Base-by-base conservation (phyloP, 345 rosid species). In the Adansonia digitata region DNA sequence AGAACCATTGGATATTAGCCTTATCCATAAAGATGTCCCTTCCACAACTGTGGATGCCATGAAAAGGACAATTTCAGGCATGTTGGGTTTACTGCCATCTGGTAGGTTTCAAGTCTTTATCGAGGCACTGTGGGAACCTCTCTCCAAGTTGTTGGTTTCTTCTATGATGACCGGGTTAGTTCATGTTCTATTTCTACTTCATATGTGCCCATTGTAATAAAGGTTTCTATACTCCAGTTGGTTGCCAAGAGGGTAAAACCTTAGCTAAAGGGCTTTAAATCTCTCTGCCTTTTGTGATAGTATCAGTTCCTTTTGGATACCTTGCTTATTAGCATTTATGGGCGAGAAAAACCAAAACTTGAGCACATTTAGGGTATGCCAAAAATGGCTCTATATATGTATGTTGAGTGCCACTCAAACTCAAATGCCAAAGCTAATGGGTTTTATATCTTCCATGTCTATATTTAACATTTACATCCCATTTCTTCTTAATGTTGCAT, bases 151-250 rank as follows among this genome's bases (percentile, higher is more conserved):
- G 55, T 79, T 94, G 82, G 82, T 92, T 29, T 94, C 98, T 29
- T 94, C 98, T 27, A 91, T 94, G 93, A 94, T 91, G 98, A 94
- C 98, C 18, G 98, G 98, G 98, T 94, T 90, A 75, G 88, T 56
- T 84, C 52, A 62, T 75, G 37, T 61, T 46, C 42, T 5, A 17
- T 37, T 61, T 46, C 42, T 5, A 17, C 11, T 27, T 31, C 29
- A 56, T 69, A 46, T 75, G 57, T 15, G 0, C 15, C 29, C 26
- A 9, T 53, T 69, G 42, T 29, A 20, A 42, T 7, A 55, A 14
- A 20, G 20, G 46, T 71, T 49, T 71, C 31, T 29, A 17, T 60
- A 12, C 40, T 42, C 31, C 7, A 20, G 11, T 46, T 43, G 69
- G 43, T 34, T 55, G 29, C 62, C 60, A 35, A 52, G 56, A 64